Evolutionary conservation across 1,139 yeast genomes (phyloP).

Genomic region (Sugiyamaella xylanicola): DNA sequence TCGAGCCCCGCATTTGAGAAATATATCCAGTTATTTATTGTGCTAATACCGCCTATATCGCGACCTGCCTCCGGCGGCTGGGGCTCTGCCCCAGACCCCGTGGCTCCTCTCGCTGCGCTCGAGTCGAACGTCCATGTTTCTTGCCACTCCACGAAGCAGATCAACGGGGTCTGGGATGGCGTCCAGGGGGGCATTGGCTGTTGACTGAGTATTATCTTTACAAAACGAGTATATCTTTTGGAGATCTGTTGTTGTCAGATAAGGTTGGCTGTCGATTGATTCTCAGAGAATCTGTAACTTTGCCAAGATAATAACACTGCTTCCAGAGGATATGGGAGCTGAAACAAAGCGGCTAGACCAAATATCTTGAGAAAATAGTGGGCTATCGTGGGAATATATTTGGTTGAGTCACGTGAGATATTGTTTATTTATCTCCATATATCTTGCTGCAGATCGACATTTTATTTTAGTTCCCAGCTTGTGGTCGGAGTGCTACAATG

Average conservation of each 20-base stretch:
- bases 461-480: background rate
- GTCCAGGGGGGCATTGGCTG: background rate
- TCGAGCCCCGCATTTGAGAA: background rate
- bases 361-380: too few relatives aligned
- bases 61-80: constrained; percentile 4
- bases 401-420: too few relatives aligned
- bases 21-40: background rate
- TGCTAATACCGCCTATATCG: too few relatives aligned
- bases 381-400: too few relatives aligned
- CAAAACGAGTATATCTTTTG: too few relatives aligned
- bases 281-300: too few relatives aligned
- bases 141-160: background rate
- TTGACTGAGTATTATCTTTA: too few relatives aligned
- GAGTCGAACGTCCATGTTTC: background rate
- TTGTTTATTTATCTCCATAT: background rate
- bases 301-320: too few relatives aligned
- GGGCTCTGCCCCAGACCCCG: constrained; percentile 1
- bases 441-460: background rate
- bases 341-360: too few relatives aligned
- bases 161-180: background rate
- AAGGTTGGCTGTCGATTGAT: too few relatives aligned
- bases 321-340: too few relatives aligned
- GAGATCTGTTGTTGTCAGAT: too few relatives aligned
- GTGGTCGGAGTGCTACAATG: background rate
- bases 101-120: background rate